Percentiles rank a stretch among this genome's conserved stretches.
These are phyloP conservation scores for Citrus mangshanensis DNA, from an alignment of 345 rosid genomes.

Conservation along the genomic window DNA sequence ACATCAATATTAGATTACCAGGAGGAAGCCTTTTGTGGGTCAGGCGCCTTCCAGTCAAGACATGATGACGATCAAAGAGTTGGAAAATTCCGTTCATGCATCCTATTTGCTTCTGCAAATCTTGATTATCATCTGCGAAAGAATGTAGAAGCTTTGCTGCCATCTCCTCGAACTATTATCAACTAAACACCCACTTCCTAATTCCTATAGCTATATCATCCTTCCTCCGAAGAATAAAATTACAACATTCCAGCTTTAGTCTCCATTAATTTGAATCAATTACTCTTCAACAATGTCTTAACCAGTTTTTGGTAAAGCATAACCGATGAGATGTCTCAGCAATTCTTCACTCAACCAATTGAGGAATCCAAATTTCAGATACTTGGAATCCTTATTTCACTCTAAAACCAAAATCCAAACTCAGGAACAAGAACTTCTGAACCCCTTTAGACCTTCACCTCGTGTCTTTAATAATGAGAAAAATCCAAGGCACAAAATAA, in stretches of 20 bases:
- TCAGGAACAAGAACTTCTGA: conserved; percentile 12
- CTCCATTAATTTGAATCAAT: conserved; percentile 14
- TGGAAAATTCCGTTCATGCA: conserved; percentile 95
- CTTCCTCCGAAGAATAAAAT: conserved; percentile 4
- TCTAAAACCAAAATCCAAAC: conserved; percentile 4
- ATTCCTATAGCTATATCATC: neutral
- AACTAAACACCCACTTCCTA: neutral
- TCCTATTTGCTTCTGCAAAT: conserved; percentile 92
- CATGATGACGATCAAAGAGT: conserved; percentile 74
- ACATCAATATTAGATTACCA: conserved; percentile 34
- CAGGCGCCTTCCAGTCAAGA: conserved; percentile 46
- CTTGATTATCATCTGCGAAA: conserved; percentile 88
- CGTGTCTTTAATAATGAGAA: conserved; percentile 25
- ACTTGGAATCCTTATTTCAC: neutral
- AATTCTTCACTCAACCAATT: conserved; percentile 18
- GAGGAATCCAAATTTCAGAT: conserved; percentile 8
- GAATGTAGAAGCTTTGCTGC: conserved; percentile 95
- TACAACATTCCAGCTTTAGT: conserved; percentile 1
- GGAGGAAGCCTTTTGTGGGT: conserved; percentile 62
- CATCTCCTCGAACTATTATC: conserved; percentile 37
- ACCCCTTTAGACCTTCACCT: neutral
- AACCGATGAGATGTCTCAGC: conserved; percentile 12
- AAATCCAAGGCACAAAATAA: conserved; percentile 19
- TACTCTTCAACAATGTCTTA: neutral
- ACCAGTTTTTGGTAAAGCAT: neutral